These are phyloP conservation scores for Monocercomonoides exilis DNA, from an alignment of 78 protist genomes.

Conservation along the genomic window DNA sequence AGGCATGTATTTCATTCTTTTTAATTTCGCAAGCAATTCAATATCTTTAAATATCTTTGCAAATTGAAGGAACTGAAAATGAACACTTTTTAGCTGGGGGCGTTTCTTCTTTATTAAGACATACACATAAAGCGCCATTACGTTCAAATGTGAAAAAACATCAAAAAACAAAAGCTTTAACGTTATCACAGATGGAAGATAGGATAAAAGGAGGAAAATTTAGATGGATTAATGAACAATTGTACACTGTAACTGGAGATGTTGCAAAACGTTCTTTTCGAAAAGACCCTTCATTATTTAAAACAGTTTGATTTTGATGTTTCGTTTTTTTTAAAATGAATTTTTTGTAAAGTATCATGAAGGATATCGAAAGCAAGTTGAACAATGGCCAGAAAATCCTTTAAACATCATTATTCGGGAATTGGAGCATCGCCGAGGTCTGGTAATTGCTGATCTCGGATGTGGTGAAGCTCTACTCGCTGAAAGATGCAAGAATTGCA, in stretches of 20 bases:
- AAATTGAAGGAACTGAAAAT: no score
- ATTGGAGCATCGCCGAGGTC: not conserved
- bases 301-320: not conserved
- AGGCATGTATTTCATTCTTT: no score
- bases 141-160: no score
- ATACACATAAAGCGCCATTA: no score
- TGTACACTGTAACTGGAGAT: not conserved
- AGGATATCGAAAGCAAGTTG: not conserved
- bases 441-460: not conserved
- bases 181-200: not conserved
- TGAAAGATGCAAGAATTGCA: not conserved
- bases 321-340: not conserved
- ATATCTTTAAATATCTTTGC: no score
- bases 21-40: no score
- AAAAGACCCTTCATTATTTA: not conserved
- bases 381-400: not conserved
- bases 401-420: not conserved
- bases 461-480: not conserved
- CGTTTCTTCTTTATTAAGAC: no score
- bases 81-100: no score
- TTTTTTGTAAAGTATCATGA: not conserved
- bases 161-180: no score
- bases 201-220: not conserved
- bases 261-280: not conserved
- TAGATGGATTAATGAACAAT: not conserved